Evolutionary conservation across 2,329 filamentous ascomycete species (phyloP).

Genomic region (Venturia carpophila): DNA sequence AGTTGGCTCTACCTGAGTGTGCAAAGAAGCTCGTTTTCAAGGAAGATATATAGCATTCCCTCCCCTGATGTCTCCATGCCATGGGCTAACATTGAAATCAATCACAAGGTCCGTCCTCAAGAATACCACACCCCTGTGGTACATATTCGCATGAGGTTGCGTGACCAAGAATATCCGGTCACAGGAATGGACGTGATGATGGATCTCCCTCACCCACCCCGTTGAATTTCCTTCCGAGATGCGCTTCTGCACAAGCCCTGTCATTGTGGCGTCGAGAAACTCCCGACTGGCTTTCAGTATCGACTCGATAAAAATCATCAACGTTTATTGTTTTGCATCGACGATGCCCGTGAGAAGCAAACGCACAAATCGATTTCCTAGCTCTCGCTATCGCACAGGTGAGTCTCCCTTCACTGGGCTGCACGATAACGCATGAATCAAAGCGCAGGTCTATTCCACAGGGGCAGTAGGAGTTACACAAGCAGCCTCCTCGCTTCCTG

Average conservation of each 20-base stretch:
- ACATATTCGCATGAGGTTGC: neutral
- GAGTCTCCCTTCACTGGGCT: neutral
- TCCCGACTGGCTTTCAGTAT: neutral
- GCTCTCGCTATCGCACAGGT: neutral
- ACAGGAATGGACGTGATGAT: neutral
- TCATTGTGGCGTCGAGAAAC: neutral
- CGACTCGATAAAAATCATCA: neutral
- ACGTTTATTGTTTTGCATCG: too few relatives aligned
- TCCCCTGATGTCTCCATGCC: neutral
- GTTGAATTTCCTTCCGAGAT: neutral
- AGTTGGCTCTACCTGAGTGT: neutral
- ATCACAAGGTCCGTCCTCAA: neutral
- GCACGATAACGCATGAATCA: conserved; percentile 4
- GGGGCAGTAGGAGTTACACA: neutral
- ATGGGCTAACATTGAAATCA: neutral
- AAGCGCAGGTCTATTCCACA: neutral
- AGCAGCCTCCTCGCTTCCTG: neutral
- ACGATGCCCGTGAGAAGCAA: too few relatives aligned
- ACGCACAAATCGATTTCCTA: neutral
- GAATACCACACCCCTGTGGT: neutral
- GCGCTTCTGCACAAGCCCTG: neutral
- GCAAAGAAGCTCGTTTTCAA: neutral
- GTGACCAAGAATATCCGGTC: neutral
- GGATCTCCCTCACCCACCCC: neutral
- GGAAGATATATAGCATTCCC: neutral